Conservation (phyloP, 768 basidiomycete species). For the Calocybe indica region DNA sequence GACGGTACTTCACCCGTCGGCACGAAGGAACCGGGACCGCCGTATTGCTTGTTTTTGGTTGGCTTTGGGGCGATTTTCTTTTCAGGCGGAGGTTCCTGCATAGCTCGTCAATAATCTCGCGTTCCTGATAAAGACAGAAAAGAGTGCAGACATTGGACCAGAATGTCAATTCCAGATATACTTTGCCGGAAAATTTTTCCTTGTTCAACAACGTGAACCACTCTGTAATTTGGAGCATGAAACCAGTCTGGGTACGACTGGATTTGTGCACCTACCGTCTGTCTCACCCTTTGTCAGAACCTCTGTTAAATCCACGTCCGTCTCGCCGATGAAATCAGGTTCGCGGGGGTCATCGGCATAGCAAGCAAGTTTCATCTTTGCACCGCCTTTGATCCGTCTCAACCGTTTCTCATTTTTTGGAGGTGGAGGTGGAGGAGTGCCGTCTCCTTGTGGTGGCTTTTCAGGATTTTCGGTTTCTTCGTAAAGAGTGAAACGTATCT, state of each 20-base stretch:
- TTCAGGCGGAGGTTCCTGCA: conserved; percentile 72
- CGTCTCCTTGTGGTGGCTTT: conserved; percentile 30
- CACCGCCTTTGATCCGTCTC: conserved; percentile 63
- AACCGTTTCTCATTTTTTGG: conserved; percentile 47
- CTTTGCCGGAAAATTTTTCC: conserved; percentile 91
- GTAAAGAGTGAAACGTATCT: conserved; percentile 84
- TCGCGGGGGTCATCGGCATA: conserved; percentile 95
- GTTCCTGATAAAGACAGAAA: background rate
- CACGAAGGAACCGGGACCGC: conserved; percentile 72
- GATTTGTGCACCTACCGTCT: conserved; percentile 61
- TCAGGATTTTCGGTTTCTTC: conserved; percentile 64
- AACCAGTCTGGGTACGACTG: background rate
- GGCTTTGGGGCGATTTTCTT: conserved; percentile 53
- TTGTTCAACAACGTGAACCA: conserved; percentile 92
- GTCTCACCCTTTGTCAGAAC: conserved; percentile 94
- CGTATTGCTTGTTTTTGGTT: conserved; percentile 56
- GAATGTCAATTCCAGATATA: conserved; percentile 95
- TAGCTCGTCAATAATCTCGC: background rate
- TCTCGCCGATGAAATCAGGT: conserved; percentile 93
- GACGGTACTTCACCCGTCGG: conserved; percentile 37
- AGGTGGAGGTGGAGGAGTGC: conserved; percentile 63
- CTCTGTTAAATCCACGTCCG: conserved; percentile 80
- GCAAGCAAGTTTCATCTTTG: conserved; percentile 73
- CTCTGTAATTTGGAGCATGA: conserved; percentile 41
- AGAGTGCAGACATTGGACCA: conserved; percentile 77